Conservation (phyloP, 179 eudicot species). For the Camellia oleifera region DNA sequence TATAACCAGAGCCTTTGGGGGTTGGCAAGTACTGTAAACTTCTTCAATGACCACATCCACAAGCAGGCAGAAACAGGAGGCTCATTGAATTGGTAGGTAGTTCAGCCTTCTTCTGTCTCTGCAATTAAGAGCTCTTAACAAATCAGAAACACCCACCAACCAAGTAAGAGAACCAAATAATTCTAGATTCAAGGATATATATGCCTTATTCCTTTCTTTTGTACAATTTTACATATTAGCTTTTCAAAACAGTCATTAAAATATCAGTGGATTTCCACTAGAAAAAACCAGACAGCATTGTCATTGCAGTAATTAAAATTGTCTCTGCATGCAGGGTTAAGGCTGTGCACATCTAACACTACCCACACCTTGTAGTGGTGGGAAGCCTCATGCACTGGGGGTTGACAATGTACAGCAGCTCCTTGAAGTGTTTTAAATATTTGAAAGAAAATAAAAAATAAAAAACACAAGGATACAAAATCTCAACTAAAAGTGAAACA, state of each 20-base stretch:
- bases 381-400: too few relatives aligned
- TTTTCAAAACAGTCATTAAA: not conserved
- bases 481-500: not conserved
- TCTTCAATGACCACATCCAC: not conserved
- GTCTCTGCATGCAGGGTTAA: too few relatives aligned
- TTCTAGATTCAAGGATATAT: not conserved
- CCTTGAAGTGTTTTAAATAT: not conserved
- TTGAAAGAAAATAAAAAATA: not conserved
- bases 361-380: too few relatives aligned
- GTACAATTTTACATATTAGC: not conserved
- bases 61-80: not conserved
- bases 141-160: not conserved
- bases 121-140: not conserved
- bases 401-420: not conserved
- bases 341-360: too few relatives aligned
- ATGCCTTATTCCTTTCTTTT: not conserved
- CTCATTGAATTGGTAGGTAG: not conserved
- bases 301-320: not conserved
- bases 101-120: conserved; percentile 30
- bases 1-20: not conserved
- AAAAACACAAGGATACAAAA: too few relatives aligned
- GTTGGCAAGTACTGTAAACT: not conserved
- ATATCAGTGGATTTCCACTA: too few relatives aligned
- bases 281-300: not conserved
- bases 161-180: not conserved